Base-by-base conservation (phyloP, 768 basidiomycete genomes). In the Serendipita sp. region DNA sequence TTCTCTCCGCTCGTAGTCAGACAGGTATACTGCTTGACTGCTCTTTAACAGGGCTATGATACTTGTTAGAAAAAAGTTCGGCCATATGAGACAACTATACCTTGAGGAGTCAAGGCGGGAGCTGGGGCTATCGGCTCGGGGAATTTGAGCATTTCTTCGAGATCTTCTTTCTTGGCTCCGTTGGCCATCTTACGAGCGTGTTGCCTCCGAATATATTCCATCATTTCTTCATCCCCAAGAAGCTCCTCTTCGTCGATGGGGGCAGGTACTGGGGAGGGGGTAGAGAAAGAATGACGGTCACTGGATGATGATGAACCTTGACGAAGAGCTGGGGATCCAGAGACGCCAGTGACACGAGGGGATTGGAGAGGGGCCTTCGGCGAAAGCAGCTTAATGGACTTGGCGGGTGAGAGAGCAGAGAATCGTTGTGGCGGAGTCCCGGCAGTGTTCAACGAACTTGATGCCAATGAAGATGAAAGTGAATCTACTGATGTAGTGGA, bases 151-250 rank as follows among this genome's bases (percentile, higher is more conserved):
- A 97, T 76, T 55, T 86, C 86, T 67, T 96, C 90, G 52, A 99
- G 75, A 68, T 95, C 89, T 68, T 88, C 85, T 70, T 91, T 89
- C 36, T 83, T 85, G 5, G 90, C 85, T 33, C 91, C 91, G 11
- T 80, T 79, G 8, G 89, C 86, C 66, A 92, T 72, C 73, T 87
- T 91, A 77, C 92, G 92, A 44, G 89, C 83, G 68, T 92, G 87
- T 67, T 96, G 90, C 29, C 93, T 82, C 68, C 84, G 83, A 67
- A 97, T 89, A 73, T 95, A 99, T 65, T 88, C 86, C 70, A 88
- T 74, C 96, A 99, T 99, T 76, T 99, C 96, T 66, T 96, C 93
- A 71, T 99, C 96, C 15, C 90, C 96, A 16, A 88, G 75, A 4
- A 87, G 62, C 72, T 94, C 90, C 66, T 94, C 91, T 65, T 94